Evolutionary conservation across 495 filamentous ascomycete species (phyloP).

Genomic region (Bombardia bombarda): DNA sequence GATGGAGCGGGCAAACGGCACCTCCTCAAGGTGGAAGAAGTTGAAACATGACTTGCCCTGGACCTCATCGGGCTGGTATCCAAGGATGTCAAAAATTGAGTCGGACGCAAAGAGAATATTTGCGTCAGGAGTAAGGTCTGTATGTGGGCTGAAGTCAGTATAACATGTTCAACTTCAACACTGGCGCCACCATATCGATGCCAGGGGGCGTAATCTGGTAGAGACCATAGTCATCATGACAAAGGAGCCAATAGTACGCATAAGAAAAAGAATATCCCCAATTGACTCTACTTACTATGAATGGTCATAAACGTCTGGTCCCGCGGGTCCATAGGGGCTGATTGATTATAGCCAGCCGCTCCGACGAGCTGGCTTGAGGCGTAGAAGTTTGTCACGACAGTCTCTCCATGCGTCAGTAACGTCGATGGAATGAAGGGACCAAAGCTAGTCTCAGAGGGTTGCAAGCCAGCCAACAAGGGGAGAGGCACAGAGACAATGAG

Average conservation of each 20-base stretch:
- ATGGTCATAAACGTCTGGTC: slow-evolving; percentile 90
- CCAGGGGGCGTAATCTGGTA: background rate
- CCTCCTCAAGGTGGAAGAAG: slow-evolving; percentile 78
- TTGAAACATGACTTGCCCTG: slow-evolving; percentile 74
- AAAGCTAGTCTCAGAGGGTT: background rate
- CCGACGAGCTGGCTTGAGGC: slow-evolving; percentile 26
- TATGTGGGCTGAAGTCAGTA: background rate
- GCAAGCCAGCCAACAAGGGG: background rate
- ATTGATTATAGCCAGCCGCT: slow-evolving; percentile 21
- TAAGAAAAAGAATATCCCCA: background rate
- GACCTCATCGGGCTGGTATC: slow-evolving; percentile 69
- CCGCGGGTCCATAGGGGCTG: slow-evolving; percentile 50
- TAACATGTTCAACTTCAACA: background rate
- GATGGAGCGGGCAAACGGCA: slow-evolving; percentile 63
- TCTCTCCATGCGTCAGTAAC: slow-evolving; percentile 23
- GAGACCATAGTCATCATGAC: slow-evolving; percentile 1
- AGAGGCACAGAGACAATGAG: slow-evolving; percentile 2
- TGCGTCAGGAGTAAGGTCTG: slow-evolving; percentile 69
- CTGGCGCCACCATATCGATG: background rate
- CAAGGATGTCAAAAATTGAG: slow-evolving; percentile 74
- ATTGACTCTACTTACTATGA: slow-evolving; percentile 56
- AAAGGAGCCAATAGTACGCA: too few relatives aligned
- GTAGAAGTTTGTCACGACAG: slow-evolving; percentile 17
- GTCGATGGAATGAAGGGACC: slow-evolving; percentile 2
- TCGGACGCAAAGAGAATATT: slow-evolving; percentile 78